Evolutionary conservation across 2,329 filamentous ascomycete species (phyloP).

Genomic region (Metarhizium sp.): DNA sequence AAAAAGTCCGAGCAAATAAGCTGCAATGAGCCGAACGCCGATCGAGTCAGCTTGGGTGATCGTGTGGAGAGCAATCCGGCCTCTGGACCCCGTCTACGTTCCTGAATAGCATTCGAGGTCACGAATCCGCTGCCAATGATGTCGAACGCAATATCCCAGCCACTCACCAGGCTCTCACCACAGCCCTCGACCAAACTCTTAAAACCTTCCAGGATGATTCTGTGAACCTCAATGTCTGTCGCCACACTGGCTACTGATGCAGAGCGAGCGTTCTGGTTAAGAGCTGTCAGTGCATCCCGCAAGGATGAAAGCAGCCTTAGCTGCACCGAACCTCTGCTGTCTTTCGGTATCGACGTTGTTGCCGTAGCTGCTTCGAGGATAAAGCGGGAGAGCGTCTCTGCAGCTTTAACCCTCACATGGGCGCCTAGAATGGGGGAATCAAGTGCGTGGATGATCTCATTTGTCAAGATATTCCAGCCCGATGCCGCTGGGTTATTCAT

Average conservation of each 20-base stretch:
- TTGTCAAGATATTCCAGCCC: slow-evolving; percentile 64
- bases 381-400: slow-evolving; percentile 53
- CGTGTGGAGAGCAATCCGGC: slow-evolving; percentile 35
- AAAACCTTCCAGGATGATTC: slow-evolving; percentile 67
- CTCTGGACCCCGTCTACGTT: slow-evolving; percentile 20
- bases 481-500: slow-evolving; percentile 55
- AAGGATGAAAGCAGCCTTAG: slow-evolving; percentile 61
- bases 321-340: slow-evolving; percentile 53
- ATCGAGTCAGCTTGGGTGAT: slow-evolving; percentile 69
- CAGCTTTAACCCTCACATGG: slow-evolving; percentile 49
- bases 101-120: slow-evolving; percentile 23
- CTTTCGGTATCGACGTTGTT: slow-evolving; percentile 41
- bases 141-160: slow-evolving; percentile 80
- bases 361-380: slow-evolving; percentile 48
- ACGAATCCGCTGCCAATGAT: slow-evolving; percentile 78
- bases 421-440: slow-evolving; percentile 37
- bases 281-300: slow-evolving; percentile 43
- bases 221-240: slow-evolving; percentile 71
- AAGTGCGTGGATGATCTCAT: slow-evolving; percentile 42
- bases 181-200: slow-evolving; percentile 79
- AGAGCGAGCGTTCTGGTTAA: slow-evolving; percentile 45
- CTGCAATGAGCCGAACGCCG: slow-evolving; percentile 82
- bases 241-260: slow-evolving; percentile 48
- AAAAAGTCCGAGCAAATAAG: slow-evolving; percentile 94
- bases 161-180: slow-evolving; percentile 71